phyloP scores from a whole-genome alignment of 306 rosid genomes.

The Calophaca sinica region DNA sequence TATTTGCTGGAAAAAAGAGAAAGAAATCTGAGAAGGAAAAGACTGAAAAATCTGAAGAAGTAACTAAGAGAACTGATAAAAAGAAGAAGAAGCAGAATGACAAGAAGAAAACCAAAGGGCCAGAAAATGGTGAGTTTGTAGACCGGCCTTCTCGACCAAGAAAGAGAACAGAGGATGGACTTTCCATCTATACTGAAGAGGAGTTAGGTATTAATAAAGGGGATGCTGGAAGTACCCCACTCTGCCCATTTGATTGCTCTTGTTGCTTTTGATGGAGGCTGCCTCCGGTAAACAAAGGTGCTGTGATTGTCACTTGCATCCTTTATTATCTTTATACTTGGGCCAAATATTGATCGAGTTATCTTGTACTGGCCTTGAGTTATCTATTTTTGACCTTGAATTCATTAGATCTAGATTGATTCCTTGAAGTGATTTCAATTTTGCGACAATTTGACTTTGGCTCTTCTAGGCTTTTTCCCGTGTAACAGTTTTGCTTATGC shows the following conservation, averaged over 20 bases:
- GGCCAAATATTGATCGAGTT: conserved; percentile 19
- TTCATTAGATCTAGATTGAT: not conserved
- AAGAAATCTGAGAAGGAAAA: conserved; percentile 51
- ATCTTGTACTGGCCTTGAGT: conserved; percentile 21
- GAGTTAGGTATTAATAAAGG: conserved; percentile 64
- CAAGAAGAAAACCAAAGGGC: conserved; percentile 42
- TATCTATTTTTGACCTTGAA: too few species aligned
- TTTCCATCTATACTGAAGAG: conserved; percentile 70
- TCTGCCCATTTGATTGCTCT: conserved; percentile 89
- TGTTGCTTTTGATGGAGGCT: conserved; percentile 71
- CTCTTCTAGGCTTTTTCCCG: not conserved
- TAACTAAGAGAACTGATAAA: conserved; percentile 41
- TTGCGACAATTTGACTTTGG: not conserved
- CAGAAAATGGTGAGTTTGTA: conserved; percentile 46
- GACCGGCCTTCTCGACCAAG: conserved; percentile 52
- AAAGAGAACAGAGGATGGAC: conserved; percentile 68
- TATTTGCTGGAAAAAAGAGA: conserved; percentile 70
- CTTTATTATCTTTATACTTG: conserved; percentile 11
- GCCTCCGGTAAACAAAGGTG: not conserved
- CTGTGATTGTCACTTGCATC: conserved; percentile 26
- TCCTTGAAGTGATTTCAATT: conserved; percentile 17
- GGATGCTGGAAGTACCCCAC: conserved; percentile 77
- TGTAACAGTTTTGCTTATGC: conserved; percentile 36
- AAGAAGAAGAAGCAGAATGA: conserved; percentile 41
- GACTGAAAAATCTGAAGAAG: conserved; percentile 38